These are phyloP conservation scores for Dimargaris xerosporica DNA, from an alignment of 192 early-diverging fungal species.

Conservation along the genomic window DNA sequence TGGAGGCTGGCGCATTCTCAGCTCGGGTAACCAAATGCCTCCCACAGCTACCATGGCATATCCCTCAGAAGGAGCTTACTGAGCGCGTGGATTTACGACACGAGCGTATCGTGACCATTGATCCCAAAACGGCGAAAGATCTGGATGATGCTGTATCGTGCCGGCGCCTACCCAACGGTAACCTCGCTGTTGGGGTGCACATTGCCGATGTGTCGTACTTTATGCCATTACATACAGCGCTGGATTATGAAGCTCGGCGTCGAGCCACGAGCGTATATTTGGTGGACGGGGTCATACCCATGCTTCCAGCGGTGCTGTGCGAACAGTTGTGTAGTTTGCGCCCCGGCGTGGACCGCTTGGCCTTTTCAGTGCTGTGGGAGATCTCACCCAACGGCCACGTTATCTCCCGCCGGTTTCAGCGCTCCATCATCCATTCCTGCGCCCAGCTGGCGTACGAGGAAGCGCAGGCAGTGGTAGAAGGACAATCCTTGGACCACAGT, in stretches of 20 bases:
- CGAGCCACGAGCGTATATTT: constrained; percentile 92
- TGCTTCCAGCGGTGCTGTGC: constrained; percentile 81
- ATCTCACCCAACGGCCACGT: constrained; percentile 34
- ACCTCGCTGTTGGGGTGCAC: constrained; percentile 39
- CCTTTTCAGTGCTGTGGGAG: constrained; percentile 80
- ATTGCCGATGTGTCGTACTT: constrained; percentile 97
- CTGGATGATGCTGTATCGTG: constrained; percentile 32
- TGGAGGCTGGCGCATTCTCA: constrained; percentile 51
- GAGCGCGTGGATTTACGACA: constrained; percentile 59
- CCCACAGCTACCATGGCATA: constrained; percentile 57
- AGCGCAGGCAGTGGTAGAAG: constrained; percentile 70
- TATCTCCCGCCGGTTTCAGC: constrained; percentile 68
- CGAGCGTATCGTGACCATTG: constrained; percentile 72
- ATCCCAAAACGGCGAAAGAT: constrained; percentile 42
- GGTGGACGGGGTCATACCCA: constrained; percentile 79
- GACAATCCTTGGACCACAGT: not conserved
- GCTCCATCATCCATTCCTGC: constrained; percentile 77
- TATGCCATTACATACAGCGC: constrained; percentile 56
- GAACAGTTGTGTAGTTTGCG: constrained; percentile 70
- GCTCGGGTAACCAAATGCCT: constrained; percentile 62
- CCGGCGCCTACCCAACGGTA: constrained; percentile 14
- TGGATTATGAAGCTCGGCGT: constrained; percentile 72
- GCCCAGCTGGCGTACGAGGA: constrained; percentile 90
- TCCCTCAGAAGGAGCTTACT: constrained; percentile 50
- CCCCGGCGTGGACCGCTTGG: constrained; percentile 75